These are phyloP conservation scores for Suhomyces kunorum DNA, from an alignment of 1,139 yeast genomes.

Conservation along the genomic window DNA sequence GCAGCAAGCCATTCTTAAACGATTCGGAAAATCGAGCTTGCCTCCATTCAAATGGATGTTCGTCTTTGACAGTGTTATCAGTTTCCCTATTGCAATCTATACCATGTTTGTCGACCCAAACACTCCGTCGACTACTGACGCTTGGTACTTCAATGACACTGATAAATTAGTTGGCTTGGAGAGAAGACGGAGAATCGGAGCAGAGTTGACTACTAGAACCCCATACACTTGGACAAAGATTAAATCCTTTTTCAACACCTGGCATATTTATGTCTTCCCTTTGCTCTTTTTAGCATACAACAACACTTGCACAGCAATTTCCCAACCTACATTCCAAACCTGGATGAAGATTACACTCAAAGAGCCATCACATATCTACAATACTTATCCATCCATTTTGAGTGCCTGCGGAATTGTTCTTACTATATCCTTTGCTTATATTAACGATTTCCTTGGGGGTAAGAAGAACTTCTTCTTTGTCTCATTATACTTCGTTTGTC, in stretches of 20 bases:
- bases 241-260: slow-evolving; percentile 45
- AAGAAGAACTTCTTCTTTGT: slow-evolving; percentile 40
- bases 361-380: slow-evolving; percentile 42
- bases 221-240: slow-evolving; percentile 43
- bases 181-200: slow-evolving; percentile 47
- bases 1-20: slow-evolving; percentile 33
- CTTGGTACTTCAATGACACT: slow-evolving; percentile 36
- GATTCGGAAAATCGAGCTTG: slow-evolving; percentile 29
- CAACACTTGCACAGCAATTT: slow-evolving; percentile 43
- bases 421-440: slow-evolving; percentile 40
- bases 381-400: slow-evolving; percentile 51
- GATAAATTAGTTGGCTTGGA: slow-evolving; percentile 41
- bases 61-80: slow-evolving; percentile 40
- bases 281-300: slow-evolving; percentile 52
- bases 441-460: slow-evolving; percentile 49
- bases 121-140: slow-evolving; percentile 42
- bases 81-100: slow-evolving; percentile 38
- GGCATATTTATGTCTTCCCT: slow-evolving; percentile 54
- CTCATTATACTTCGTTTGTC: slow-evolving; percentile 34
- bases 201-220: slow-evolving; percentile 46
- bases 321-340: slow-evolving; percentile 52
- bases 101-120: slow-evolving; percentile 41
- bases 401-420: slow-evolving; percentile 47
- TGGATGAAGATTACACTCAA: slow-evolving; percentile 53
- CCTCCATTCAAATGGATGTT: slow-evolving; percentile 44